phyloP scores from a whole-genome alignment of 2,329 filamentous ascomycete species.

The Colletotrichum sp. region DNA sequence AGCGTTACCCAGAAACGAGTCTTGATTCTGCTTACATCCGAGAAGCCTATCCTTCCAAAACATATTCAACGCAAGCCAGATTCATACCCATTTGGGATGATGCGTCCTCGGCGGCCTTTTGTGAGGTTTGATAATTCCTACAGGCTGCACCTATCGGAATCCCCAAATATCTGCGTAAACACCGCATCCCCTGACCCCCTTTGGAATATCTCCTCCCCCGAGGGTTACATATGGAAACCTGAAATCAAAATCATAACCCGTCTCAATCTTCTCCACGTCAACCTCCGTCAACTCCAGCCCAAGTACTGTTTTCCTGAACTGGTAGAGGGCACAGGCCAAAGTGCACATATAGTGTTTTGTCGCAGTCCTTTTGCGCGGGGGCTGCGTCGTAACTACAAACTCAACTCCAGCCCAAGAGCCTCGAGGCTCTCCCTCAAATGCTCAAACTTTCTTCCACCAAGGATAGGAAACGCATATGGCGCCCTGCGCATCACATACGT shows the following conservation, averaged over 20 bases:
- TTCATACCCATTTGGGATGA: background rate
- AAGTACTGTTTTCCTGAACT: too few relatives aligned
- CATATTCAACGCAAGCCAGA: background rate
- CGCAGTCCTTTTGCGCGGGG: too few relatives aligned
- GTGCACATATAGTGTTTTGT: slow-evolving; percentile 4
- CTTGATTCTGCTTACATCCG: background rate
- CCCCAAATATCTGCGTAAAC: background rate
- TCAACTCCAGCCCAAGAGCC: slow-evolving; percentile 38
- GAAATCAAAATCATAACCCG: slow-evolving; percentile 54
- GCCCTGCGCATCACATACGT: slow-evolving; percentile 67
- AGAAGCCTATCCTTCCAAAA: background rate
- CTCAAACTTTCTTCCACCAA: slow-evolving; percentile 64
- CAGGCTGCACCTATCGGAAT: background rate
- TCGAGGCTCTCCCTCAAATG: slow-evolving; percentile 46
- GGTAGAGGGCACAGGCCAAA: too few relatives aligned
- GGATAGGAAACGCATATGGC: slow-evolving; percentile 64
- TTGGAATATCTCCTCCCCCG: background rate
- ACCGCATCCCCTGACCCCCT: background rate
- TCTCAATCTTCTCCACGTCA: slow-evolving; percentile 62
- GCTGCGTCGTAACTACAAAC: too few relatives aligned
- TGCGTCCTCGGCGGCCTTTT: background rate
- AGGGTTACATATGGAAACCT: slow-evolving; percentile 52
- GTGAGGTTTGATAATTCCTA: background rate
- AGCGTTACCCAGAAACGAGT: background rate
- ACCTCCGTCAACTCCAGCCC: slow-evolving; percentile 46